Evolutionary conservation across 768 basidiomycete species (phyloP), one percentile per base, ranked within the genome.

Genomic region (Pilatotrama ljubarskyi): DNA sequence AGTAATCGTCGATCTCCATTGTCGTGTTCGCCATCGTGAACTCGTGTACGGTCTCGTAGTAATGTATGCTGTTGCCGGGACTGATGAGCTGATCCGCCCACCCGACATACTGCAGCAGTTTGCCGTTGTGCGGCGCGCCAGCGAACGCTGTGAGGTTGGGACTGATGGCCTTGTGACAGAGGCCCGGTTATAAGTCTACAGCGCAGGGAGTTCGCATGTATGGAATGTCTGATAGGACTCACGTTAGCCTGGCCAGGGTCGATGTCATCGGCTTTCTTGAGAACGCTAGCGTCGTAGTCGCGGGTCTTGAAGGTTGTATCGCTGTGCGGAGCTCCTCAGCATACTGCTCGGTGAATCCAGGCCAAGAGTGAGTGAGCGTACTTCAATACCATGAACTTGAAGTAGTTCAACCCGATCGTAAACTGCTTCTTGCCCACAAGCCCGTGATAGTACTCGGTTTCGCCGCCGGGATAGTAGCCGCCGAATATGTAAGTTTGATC

Each of bases 21-120:
- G 65, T 63, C 13, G 61, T 65, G 43, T 66, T 42, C n/a, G 58
- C 57, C 9, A 46, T 52, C 59, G 57, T 65, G 64, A 65, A 68
- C 29, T 55, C 61, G 51, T 71, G 65, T 11, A 70, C 64, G 40
- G 61, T 65, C 54, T 69, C 66, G 40, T 66, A 65, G 46, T 66
- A 69, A 50, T 64, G 65, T 20, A 71, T 58, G 5, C 66, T 65
- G 51, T 70, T 70, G 13, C 67, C 69, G 0, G 71, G 66, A 15
- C 69, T 65, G 62, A 74, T 74, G 38, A 72, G 64, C 63, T 74
- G 66, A 42, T 67, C 66, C 1, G 62, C 65, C 69, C 66, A 68
- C 15, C 69, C 69, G 17, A 69, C 65, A 35, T 69, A 69, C 15
- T 68, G 67, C 20, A 69, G 46, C 11, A 69, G 47, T 40, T 69